phyloP scores from a whole-genome alignment of 1,139 yeast species.

The Scheffersomyces segobiensis region DNA sequence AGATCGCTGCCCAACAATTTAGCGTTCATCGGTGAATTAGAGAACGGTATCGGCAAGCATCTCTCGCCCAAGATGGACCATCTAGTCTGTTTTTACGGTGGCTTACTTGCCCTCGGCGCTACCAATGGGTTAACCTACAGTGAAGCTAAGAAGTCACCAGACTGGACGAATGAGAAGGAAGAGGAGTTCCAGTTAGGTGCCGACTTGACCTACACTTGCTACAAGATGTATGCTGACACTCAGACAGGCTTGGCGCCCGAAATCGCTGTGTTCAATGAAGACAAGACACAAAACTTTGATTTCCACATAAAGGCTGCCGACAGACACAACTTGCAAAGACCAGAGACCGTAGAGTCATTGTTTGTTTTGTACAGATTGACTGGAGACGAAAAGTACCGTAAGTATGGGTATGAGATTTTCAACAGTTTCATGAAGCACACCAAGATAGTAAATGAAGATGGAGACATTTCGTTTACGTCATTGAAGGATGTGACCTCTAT shows the following conservation, averaged over 20 bases:
- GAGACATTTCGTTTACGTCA: conserved; percentile 63
- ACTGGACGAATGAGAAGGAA: conserved; percentile 39
- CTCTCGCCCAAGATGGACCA: conserved; percentile 89
- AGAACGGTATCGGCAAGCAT: conserved; percentile 59
- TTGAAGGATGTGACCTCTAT: conserved; percentile 63
- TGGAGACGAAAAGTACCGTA: conserved; percentile 76
- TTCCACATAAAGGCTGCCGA: conserved; percentile 72
- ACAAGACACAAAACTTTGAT: conserved; percentile 39
- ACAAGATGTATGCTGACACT: conserved; percentile 72
- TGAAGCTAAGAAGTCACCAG: conserved; percentile 46
- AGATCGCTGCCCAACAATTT: conserved; percentile 64
- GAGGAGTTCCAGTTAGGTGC: conserved; percentile 68
- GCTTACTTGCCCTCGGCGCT: conserved; percentile 86
- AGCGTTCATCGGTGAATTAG: conserved; percentile 78
- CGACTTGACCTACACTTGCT: conserved; percentile 79
- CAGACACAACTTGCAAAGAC: conserved; percentile 84
- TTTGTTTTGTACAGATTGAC: conserved; percentile 81
- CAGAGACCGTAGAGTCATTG: conserved; percentile 91
- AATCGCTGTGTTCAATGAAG: conserved; percentile 73
- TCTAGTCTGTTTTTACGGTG: conserved; percentile 90
- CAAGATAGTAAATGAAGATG: conserved; percentile 48
- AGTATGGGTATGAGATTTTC: conserved; percentile 91
- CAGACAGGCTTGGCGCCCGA: conserved; percentile 86
- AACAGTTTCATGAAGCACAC: conserved; percentile 65
- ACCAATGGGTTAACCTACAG: conserved; percentile 66